Conservation (phyloP, 176 grass and related monocot species). For the Stipa capillata region DNA sequence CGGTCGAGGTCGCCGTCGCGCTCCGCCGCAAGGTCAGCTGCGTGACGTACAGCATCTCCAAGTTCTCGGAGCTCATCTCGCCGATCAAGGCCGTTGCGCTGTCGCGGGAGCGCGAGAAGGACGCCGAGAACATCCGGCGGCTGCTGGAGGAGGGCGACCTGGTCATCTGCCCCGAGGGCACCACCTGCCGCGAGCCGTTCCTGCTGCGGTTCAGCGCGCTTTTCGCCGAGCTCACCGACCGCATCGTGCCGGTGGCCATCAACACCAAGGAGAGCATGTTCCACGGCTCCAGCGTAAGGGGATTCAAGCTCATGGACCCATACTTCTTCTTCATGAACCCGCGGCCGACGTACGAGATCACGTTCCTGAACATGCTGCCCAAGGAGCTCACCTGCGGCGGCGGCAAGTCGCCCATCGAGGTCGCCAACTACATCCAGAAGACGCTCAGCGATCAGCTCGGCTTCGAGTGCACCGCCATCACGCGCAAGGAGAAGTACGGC, state of each 20-base stretch:
- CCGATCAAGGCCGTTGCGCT: constrained; percentile 88
- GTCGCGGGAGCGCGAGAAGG: constrained; percentile 66
- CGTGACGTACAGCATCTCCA: constrained; percentile 98
- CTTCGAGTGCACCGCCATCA: constrained; percentile 87
- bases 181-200: constrained; percentile 91
- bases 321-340: constrained; percentile 99
- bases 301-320: constrained; percentile 85
- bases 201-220: constrained; percentile 93
- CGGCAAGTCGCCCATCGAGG: constrained; percentile 84
- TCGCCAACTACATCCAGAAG: constrained; percentile 94
- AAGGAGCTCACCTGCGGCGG: constrained; percentile 65
- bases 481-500: constrained; percentile 91
- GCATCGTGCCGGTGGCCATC: constrained; percentile 92
- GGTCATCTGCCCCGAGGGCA: constrained; percentile 95
- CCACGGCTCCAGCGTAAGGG: constrained; percentile 69
- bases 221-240: constrained; percentile 94
- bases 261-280: constrained; percentile 83
- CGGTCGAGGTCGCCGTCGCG: constrained; percentile 63
- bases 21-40: constrained; percentile 92
- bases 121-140: constrained; percentile 77
- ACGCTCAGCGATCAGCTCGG: constrained; percentile 67
- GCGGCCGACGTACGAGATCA: constrained; percentile 81
- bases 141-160: constrained; percentile 88
- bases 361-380: constrained; percentile 84
- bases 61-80: constrained; percentile 94